Base-by-base conservation (phyloP, 352 stramenopile genomes). In the Pelagophyceae sp. region DNA sequence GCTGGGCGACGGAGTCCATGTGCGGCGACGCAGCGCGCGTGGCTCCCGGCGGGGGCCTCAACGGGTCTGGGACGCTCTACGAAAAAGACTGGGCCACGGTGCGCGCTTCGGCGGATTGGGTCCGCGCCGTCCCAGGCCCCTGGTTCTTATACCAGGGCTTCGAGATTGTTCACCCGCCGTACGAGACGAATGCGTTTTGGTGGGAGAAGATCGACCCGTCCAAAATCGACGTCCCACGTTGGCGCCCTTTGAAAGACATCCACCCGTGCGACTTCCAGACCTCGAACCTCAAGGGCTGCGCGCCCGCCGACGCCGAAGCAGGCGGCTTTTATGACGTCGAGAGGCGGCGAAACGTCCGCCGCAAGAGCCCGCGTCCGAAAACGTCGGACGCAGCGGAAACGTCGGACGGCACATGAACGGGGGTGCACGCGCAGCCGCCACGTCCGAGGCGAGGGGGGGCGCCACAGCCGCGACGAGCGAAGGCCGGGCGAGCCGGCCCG, bases 61-160 rank as follows among this genome's bases (percentile, higher is more conserved):
- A 54, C 45, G 45, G 58, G 5, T 67, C 58, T 11, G 58, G 23
- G 5, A 45, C 32, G 6, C n/a, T 79, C 6, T 72, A 82, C 54
- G 3, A 50, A 29, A 50, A 35, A 2, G 79, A 82, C 67, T 82
- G 79, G 79, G 76, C 71, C 29, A 27, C 38, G 38, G 5, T 81
- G 0, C 72, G 79, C 72, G 31, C 79, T 2, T 77, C 65, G 11
- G 29, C 76, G 0, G 76, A 75, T 60, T 82, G 79, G 79, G 78
- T 81, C 11, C 15, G n/a, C 11, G 72, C 72, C 65, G 0, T 29
- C 0, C 60, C 50, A 0, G 71, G 72, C 61, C 79, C 79, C 38
- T 82, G 81, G 37, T 82, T 82, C 78, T 40, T 81, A 1, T 82
- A 82, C 76, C 61, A 77, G 60, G 79, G 79, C 0, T 78, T 81